These are phyloP conservation scores for Dryadomyces quercivorus DNA, from an alignment of 2,329 filamentous ascomycete genomes.

Conservation along the genomic window DNA sequence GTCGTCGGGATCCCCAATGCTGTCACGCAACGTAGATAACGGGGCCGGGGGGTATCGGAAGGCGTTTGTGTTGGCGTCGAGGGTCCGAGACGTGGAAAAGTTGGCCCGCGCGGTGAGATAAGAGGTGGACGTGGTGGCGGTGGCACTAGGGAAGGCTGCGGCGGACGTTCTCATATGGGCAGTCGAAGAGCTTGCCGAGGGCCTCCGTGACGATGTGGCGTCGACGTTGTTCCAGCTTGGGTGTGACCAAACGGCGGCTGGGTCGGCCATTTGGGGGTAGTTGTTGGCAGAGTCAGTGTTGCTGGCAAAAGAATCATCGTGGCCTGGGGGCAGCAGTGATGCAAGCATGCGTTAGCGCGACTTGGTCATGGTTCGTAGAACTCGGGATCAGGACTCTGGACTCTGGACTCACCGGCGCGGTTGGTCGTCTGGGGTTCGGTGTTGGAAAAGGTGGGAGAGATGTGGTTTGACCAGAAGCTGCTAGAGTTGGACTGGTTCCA, in stretches of 20 bases:
- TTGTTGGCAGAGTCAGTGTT: not conserved
- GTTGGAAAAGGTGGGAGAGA: constrained; percentile 20
- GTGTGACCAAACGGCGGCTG: constrained; percentile 18
- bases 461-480: constrained; percentile 38
- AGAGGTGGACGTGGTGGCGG: constrained; percentile 27
- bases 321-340: not conserved
- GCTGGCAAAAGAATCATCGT: constrained; percentile 23
- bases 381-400: too few species aligned
- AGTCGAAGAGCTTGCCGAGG: constrained; percentile 45
- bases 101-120: constrained; percentile 9
- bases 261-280: constrained; percentile 1
- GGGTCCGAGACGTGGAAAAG: constrained; percentile 20
- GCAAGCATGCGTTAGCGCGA: too few species aligned
- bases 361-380: not conserved
- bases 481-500: constrained; percentile 20
- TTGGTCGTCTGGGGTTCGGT: constrained; percentile 22
- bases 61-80: constrained; percentile 32
- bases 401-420: constrained; percentile 33
- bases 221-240: constrained; percentile 48
- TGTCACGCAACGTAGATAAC: constrained; percentile 4
- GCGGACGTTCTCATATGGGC: constrained; percentile 34
- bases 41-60: constrained; percentile 23
- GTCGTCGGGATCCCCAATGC: constrained; percentile 1
- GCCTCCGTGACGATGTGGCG: constrained; percentile 27
- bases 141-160: constrained; percentile 27